Evolutionary conservation across 2,329 filamentous ascomycete genomes (phyloP), one percentile per base, ranked within the genome.

Genomic region (Ophiostoma triangulosporum): DNA sequence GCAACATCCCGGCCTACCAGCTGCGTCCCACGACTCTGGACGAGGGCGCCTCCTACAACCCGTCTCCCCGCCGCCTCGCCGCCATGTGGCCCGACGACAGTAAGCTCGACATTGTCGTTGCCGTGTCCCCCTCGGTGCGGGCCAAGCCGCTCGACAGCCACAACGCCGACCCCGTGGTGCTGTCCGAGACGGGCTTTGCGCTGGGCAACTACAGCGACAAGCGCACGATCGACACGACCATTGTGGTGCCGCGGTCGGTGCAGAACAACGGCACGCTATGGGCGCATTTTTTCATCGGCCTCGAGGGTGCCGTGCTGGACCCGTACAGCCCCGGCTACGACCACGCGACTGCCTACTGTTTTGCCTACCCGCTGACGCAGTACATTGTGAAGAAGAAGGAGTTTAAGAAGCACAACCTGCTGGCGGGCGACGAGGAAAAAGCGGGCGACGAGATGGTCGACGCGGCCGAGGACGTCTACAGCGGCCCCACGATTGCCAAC

Each of bases 251-350:
- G 3, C 73, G 75, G 57, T 75, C 80, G 40, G 89, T 95, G 0
- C 90, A 96, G 73, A 77, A 89, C 60, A 97, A 97, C 65, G 89
- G 88, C 32, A 96, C 91, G 1, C 77, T 98, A 9, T 96, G 88
- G 82, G 91, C 87, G 2, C 93, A 98, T 67, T 94, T 97, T 68
- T 95, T 89, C 62, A 73, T 97, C 57, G 88, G 81, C 11, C 78
- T 95, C 59, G 71, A 81, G 9, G 91, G 90, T 52, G 78, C 80
- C 56, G 75, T 78, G 54, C 71, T 95, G 31, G 91, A 97, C 63
- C 91, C 91, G 3, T 76, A 76, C 9, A 76, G 80, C 54, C 72
- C 80, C 1, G 75, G 74, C 55, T 98, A 88, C 66, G 86, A 94
- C 65, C 71, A 81, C 0, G 75, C 77, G 8, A 84, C 80, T 56